phyloP scores from a whole-genome alignment of 176 grass and related monocot species.

The Luzula sylvatica region DNA sequence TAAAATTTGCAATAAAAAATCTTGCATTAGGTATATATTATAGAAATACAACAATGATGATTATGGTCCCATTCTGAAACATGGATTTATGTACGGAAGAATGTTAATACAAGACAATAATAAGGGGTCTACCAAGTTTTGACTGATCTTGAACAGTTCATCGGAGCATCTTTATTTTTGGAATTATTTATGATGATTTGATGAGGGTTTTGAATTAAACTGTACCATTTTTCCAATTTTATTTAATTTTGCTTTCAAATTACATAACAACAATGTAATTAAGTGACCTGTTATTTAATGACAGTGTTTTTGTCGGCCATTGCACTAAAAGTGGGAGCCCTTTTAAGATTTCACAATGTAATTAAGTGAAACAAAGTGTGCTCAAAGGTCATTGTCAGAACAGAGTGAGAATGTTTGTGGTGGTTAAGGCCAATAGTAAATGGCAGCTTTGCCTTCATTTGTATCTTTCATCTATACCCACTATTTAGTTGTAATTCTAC shows the following conservation, averaged over 20 bases:
- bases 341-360: neutral
- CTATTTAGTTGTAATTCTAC: constrained; percentile 9
- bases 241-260: neutral
- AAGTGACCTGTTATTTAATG: neutral
- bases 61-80: neutral
- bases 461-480: neutral
- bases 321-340: neutral
- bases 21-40: no score
- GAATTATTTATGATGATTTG: neutral
- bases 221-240: no score
- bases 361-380: neutral
- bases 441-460: constrained; percentile 19
- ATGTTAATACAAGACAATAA: constrained; percentile 21
- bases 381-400: constrained; percentile 1
- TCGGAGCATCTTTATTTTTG: neutral
- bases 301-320: neutral
- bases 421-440: constrained; percentile 11
- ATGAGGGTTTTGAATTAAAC: no score
- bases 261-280: neutral
- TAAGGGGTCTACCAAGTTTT: constrained; percentile 9
- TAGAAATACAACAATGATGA: no score
- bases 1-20: no score
- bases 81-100: constrained; percentile 16
- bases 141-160: no score
- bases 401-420: constrained; percentile 9